Evolutionary conservation across 1,139 yeast species (phyloP).

Genomic region (Tardiomyces digboiensis): DNA sequence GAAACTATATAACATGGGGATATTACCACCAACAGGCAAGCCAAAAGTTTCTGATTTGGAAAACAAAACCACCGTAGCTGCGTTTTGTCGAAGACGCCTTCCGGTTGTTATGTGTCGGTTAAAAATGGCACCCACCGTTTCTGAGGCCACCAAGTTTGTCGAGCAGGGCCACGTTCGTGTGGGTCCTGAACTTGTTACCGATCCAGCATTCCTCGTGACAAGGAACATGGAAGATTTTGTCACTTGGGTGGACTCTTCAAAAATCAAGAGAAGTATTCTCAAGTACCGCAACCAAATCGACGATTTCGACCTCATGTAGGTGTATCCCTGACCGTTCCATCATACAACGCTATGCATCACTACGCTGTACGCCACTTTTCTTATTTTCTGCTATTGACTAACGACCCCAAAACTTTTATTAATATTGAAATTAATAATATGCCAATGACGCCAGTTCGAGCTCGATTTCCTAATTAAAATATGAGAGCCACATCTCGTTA

Average conservation of each 20-base stretch:
- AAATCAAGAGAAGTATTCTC: conserved; percentile 84
- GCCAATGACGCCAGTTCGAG: too few species aligned
- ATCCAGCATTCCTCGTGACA: conserved; percentile 91
- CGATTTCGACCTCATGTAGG: conserved; percentile 28
- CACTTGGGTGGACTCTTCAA: conserved; percentile 94
- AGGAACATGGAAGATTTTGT: conserved; percentile 87
- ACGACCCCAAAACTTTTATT: too few species aligned
- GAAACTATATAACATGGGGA: conserved; percentile 81
- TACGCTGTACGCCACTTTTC: too few species aligned
- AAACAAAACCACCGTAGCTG: conserved; percentile 84
- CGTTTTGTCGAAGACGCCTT: conserved; percentile 83
- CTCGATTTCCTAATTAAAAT: conserved; percentile 6
- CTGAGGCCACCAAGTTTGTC: conserved; percentile 83
- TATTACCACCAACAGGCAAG: conserved; percentile 40
- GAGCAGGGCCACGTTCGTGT: conserved; percentile 98
- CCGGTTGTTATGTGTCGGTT: conserved; percentile 94
- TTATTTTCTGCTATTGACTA: too few species aligned
- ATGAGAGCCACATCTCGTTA: conserved; percentile 13
- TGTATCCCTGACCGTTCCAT: too few species aligned
- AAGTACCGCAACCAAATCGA: conserved; percentile 65
- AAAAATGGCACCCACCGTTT: conserved; percentile 85
- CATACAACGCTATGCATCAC: too few species aligned
- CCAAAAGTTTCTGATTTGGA: conserved; percentile 92
- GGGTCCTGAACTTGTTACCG: conserved; percentile 93
- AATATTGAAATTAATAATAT: too few species aligned